Conservation (phyloP, 1,284 basidiomycete species). For the Apiotrichum akiyoshidainum region DNA sequence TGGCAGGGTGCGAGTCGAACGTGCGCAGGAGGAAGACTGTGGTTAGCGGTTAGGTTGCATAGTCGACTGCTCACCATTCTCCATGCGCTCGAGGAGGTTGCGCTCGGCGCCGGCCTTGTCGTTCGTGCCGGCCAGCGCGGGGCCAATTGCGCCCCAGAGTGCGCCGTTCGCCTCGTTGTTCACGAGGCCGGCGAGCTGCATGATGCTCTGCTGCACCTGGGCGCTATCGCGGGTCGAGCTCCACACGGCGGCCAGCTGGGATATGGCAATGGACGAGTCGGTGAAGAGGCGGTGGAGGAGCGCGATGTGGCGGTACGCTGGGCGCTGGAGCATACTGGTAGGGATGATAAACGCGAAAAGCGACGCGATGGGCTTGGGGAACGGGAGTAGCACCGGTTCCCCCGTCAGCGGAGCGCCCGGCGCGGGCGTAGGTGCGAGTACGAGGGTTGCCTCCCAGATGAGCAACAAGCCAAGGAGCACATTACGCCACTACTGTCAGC, state of each 20-base stretch:
- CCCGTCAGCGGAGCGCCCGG: constrained; percentile 1
- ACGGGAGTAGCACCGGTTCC: constrained; percentile 9
- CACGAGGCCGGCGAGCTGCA: background rate
- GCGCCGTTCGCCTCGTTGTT: background rate
- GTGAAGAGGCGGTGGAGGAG: constrained; percentile 34
- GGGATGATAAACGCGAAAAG: constrained; percentile 10
- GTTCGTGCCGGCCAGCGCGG: constrained; percentile 2
- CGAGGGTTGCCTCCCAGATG: constrained; percentile 51
- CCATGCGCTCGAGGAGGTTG: constrained; percentile 18
- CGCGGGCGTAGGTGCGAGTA: constrained; percentile 30
- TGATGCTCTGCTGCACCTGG: no score
- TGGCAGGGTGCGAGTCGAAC: background rate
- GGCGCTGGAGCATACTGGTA: constrained; percentile 3
- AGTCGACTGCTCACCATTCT: constrained; percentile 1
- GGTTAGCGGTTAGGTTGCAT: background rate
- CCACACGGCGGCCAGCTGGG: constrained; percentile 42
- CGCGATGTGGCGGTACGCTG: constrained; percentile 34
- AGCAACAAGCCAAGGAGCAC: constrained; percentile 63
- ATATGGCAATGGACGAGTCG: constrained; percentile 31
- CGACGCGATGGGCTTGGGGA: constrained; percentile 6
- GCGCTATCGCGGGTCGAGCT: background rate
- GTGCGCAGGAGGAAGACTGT: background rate
- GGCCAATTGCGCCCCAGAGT: constrained; percentile 7
- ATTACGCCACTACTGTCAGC: constrained; percentile 62
- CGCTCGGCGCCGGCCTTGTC: constrained; percentile 5